A percentile compares a stretch with the other conserved stretches of the same genome.
These are phyloP conservation scores for Carpinus viminea DNA, from an alignment of 306 rosid genomes.

Conservation along the genomic window DNA sequence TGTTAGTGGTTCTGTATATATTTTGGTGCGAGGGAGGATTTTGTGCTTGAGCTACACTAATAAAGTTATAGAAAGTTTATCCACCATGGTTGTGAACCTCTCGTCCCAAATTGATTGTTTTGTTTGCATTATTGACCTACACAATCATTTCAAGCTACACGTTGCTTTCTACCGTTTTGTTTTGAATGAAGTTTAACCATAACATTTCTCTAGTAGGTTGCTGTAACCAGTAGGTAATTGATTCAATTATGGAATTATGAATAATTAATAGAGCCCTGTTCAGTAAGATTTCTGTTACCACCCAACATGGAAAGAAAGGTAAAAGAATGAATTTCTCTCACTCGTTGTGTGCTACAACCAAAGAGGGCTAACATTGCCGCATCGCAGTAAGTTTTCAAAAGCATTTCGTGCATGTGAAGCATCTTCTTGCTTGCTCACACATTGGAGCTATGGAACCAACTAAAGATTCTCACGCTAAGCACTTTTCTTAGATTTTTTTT, in stretches of 20 bases:
- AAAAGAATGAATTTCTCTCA: neutral
- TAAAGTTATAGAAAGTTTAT: neutral
- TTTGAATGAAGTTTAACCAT: no score
- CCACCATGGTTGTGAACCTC: neutral
- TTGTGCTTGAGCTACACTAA: neutral
- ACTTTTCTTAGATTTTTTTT: neutral
- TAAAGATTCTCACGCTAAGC: neutral
- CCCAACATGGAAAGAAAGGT: neutral
- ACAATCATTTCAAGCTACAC: neutral
- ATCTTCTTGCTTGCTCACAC: neutral
- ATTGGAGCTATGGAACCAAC: neutral
- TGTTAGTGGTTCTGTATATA: neutral
- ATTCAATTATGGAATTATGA: no score
- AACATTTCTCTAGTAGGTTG: no score
- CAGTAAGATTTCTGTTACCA: neutral
- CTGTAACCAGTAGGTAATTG: no score
- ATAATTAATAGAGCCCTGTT: neutral
- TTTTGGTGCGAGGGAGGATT: neutral
- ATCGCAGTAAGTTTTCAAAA: neutral
- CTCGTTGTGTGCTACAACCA: neutral
- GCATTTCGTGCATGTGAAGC: neutral
- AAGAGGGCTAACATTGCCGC: no score
- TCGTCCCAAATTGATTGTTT: neutral
- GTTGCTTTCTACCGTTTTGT: no score
- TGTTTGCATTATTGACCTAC: neutral